A percentile compares a stretch with the other conserved stretches of the same genome.
phyloP scores from a whole-genome alignment of 768 basidiomycete species.

The Pleurotus tuoliensis region DNA sequence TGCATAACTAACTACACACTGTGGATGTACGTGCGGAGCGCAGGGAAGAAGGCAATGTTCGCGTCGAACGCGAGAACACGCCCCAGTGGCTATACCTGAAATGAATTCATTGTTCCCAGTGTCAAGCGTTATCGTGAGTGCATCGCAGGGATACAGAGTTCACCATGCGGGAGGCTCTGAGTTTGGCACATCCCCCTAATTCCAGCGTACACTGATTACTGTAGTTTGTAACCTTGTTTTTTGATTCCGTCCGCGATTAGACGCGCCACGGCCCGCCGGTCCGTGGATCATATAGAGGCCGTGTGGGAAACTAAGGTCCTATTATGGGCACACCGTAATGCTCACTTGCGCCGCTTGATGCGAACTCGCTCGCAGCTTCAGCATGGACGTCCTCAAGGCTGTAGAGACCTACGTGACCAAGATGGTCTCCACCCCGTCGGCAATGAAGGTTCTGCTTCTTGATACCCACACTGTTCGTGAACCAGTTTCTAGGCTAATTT shows the following conservation, averaged over 20 bases:
- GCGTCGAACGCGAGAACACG: background rate
- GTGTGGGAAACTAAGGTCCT: background rate
- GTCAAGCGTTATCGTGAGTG: background rate
- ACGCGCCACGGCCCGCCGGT: slow-evolving; percentile 1
- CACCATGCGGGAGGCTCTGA: background rate
- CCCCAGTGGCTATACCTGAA: background rate
- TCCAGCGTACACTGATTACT: background rate
- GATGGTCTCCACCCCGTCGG: slow-evolving; percentile 76
- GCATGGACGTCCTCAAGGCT: slow-evolving; percentile 94
- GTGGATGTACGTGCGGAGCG: too few species aligned
- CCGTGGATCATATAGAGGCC: background rate
- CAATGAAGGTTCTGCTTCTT: slow-evolving; percentile 95
- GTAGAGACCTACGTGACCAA: slow-evolving; percentile 91
- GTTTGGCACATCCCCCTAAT: background rate
- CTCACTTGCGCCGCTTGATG: too few species aligned
- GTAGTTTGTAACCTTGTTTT: slow-evolving; percentile 4
- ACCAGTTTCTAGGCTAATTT: background rate
- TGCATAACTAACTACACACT: background rate
- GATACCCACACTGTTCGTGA: slow-evolving; percentile 85
- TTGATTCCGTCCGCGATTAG: slow-evolving; percentile 1
- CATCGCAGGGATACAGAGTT: background rate
- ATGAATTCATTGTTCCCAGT: background rate
- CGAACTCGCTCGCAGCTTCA: background rate
- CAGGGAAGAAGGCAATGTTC: background rate
- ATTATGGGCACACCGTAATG: background rate